These are phyloP conservation scores for Onygenales sp. DNA, from an alignment of 2,329 filamentous ascomycete genomes.

Conservation along the genomic window DNA sequence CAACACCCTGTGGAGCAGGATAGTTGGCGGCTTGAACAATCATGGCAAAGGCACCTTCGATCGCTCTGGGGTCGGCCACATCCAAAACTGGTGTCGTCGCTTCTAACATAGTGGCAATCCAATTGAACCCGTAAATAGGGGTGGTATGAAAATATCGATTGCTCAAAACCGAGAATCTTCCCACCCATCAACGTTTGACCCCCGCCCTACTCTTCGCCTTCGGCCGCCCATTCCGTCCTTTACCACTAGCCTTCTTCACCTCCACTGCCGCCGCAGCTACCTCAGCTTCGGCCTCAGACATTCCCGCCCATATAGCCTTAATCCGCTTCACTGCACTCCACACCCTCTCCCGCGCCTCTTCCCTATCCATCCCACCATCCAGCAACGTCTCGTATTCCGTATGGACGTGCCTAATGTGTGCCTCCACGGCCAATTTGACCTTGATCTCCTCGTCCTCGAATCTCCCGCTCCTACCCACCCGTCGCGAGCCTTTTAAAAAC, in stretches of 20 bases:
- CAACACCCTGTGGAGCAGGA: too few relatives aligned
- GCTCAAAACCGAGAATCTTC: too few relatives aligned
- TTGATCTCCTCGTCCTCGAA: conserved; percentile 25
- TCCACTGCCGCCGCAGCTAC: not conserved
- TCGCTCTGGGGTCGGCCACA: too few relatives aligned
- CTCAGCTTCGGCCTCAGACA: not conserved
- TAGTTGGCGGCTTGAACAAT: too few relatives aligned
- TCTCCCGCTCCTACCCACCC: conserved; percentile 28
- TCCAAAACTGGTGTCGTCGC: too few relatives aligned
- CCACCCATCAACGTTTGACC: not conserved
- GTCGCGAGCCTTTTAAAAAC: conserved; percentile 31
- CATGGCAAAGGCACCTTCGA: too few relatives aligned
- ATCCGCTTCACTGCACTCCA: conserved; percentile 21
- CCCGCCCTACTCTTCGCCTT: not conserved
- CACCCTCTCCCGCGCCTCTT: conserved; percentile 23
- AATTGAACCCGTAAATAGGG: too few relatives aligned
- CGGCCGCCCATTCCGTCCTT: too few relatives aligned
- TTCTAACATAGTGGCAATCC: too few relatives aligned
- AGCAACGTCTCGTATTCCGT: conserved; percentile 32
- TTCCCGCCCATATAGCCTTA: conserved; percentile 22
- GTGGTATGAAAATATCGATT: too few relatives aligned
- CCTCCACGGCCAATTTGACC: conserved; percentile 31
- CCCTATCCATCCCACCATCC: conserved; percentile 14
- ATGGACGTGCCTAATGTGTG: conserved; percentile 34
- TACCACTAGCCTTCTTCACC: not conserved